Conservation (phyloP, 2,329 filamentous ascomycete species). For the Sporothrix inflata region DNA sequence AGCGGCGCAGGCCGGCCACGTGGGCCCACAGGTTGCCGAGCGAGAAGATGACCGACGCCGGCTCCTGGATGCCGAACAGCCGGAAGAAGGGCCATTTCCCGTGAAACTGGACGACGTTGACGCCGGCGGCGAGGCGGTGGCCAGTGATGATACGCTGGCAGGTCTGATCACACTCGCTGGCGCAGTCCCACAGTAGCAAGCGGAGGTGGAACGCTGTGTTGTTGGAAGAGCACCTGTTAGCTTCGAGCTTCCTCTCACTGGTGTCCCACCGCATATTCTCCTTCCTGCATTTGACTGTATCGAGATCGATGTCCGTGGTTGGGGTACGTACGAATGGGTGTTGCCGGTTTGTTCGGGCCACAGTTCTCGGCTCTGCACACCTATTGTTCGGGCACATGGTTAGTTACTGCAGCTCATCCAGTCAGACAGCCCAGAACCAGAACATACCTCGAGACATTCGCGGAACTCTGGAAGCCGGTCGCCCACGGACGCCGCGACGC, state of each 20-base stretch:
- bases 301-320: neutral
- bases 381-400: constrained; percentile 48
- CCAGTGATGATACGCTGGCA: constrained; percentile 92
- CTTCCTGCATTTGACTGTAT: neutral
- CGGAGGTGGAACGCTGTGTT: constrained; percentile 76
- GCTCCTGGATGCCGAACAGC: constrained; percentile 90
- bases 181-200: constrained; percentile 89
- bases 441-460: constrained; percentile 77
- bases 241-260: neutral
- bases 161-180: constrained; percentile 93
- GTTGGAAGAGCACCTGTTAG: neutral
- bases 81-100: constrained; percentile 98
- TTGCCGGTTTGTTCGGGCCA: constrained; percentile 58
- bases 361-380: constrained; percentile 83
- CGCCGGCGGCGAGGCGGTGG: constrained; percentile 65
- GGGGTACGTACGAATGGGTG: constrained; percentile 67
- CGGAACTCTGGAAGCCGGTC: constrained; percentile 86
- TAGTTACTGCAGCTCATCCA: neutral
- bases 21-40: constrained; percentile 90
- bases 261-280: neutral
- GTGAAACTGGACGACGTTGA: constrained; percentile 86
- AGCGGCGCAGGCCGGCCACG: constrained; percentile 70
- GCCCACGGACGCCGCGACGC: constrained; percentile 73
- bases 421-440: neutral
- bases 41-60: constrained; percentile 90